Evolutionary conservation across 345 rosid genomes (phyloP).

Genomic region (Salix arbutifolia): DNA sequence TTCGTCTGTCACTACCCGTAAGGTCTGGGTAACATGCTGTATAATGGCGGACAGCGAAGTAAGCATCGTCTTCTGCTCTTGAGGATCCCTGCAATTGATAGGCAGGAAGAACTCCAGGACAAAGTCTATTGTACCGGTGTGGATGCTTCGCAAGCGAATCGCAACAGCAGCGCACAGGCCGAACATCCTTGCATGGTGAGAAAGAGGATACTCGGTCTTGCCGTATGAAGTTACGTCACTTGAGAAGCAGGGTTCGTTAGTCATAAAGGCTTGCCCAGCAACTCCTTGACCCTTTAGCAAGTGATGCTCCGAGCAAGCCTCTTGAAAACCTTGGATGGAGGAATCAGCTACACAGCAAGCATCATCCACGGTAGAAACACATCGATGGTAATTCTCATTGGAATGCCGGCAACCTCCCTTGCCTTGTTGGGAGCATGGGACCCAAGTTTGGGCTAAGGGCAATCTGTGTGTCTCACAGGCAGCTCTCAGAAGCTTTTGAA

Average conservation of each 20-base stretch:
- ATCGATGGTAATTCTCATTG: slow-evolving; percentile 56
- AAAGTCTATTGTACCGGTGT: slow-evolving; percentile 63
- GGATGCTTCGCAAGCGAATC: slow-evolving; percentile 65
- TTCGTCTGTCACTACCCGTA: slow-evolving; percentile 67
- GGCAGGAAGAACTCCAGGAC: slow-evolving; percentile 96
- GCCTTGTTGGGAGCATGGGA: slow-evolving; percentile 66
- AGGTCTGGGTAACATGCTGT: slow-evolving; percentile 61
- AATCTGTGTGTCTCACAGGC: slow-evolving; percentile 72
- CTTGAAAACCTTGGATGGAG: slow-evolving; percentile 53
- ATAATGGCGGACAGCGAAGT: slow-evolving; percentile 59
- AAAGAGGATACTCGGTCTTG: slow-evolving; percentile 80
- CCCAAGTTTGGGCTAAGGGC: slow-evolving; percentile 90
- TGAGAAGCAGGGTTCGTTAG: slow-evolving; percentile 85
- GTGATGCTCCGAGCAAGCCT: slow-evolving; percentile 95
- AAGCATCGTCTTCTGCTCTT: slow-evolving; percentile 68
- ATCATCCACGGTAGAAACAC: slow-evolving; percentile 76
- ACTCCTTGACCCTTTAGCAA: slow-evolving; percentile 88
- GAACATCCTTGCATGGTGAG: slow-evolving; percentile 89
- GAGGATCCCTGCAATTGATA: slow-evolving; percentile 48
- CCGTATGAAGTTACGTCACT: slow-evolving; percentile 53
- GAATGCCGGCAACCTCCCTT: slow-evolving; percentile 81
- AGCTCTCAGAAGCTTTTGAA: slow-evolving; percentile 59
- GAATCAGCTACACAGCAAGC: slow-evolving; percentile 68
- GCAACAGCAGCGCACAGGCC: slow-evolving; percentile 80
- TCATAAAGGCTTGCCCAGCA: slow-evolving; percentile 76